Percentiles rank a stretch among this genome's conserved stretches.
phyloP scores from a whole-genome alignment of 208 protist species.

The Trypanosoma theileri region DNA sequence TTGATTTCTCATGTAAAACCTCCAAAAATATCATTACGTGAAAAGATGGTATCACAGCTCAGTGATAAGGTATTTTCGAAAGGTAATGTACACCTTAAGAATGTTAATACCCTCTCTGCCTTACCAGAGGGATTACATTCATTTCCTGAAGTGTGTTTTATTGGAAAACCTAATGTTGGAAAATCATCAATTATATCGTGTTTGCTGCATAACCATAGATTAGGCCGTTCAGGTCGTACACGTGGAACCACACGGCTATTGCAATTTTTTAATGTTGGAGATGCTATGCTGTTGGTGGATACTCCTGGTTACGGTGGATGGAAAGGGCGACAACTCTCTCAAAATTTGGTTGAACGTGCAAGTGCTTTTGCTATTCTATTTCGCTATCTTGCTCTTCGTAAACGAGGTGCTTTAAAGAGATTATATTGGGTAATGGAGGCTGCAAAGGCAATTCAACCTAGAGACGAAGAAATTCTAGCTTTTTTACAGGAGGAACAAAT shows the following conservation, averaged over 20 bases:
- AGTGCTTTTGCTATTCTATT: conserved; percentile 83
- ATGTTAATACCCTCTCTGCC: conserved; percentile 66
- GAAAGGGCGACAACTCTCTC: conserved; percentile 43
- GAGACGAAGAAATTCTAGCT: conserved; percentile 75
- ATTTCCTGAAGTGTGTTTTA: conserved; percentile 89
- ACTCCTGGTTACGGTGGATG: conserved; percentile 89
- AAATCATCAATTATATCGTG: conserved; percentile 87
- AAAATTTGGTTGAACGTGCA: conserved; percentile 46
- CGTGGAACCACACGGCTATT: conserved; percentile 75
- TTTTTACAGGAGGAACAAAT: conserved; percentile 77
- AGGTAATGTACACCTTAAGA: conserved; percentile 85
- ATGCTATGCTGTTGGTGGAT: conserved; percentile 82
- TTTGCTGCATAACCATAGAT: conserved; percentile 71
- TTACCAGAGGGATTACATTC: conserved; percentile 88
- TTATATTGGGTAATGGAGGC: conserved; percentile 89
- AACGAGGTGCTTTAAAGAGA: conserved; percentile 66
- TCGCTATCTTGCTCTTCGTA: conserved; percentile 83
- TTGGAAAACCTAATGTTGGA: conserved; percentile 85
- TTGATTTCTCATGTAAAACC: conserved; percentile 3
- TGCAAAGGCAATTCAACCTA: conserved; percentile 49
- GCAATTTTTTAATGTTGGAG: conserved; percentile 91
- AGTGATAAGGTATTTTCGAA: conserved; percentile 81
- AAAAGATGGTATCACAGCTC: conserved; percentile 41
- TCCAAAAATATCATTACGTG: conserved; percentile 28
- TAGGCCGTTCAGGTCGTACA: conserved; percentile 48